Conservation (phyloP, 2,329 filamentous ascomycete genomes). For the Fusarium sambucinum region DNA sequence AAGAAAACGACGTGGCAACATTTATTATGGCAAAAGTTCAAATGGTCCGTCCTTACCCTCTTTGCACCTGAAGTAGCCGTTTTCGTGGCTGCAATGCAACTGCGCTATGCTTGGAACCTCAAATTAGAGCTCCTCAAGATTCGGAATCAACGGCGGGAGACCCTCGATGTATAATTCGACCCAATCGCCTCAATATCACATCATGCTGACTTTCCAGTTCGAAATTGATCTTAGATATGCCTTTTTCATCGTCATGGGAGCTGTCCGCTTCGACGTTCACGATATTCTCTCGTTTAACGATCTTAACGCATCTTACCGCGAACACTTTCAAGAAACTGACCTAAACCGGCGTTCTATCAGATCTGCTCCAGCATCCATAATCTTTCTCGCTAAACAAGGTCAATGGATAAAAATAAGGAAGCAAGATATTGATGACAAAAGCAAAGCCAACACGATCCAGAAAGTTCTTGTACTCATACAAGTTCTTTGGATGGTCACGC, state of each 20-base stretch:
- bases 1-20: background rate
- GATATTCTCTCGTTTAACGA: background rate
- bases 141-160: no score
- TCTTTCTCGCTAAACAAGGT: background rate
- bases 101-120: accelerated
- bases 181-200: accelerated
- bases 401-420: background rate
- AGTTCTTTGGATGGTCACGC: background rate
- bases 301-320: accelerated
- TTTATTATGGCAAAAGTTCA: background rate
- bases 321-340: background rate
- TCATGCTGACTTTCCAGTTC: background rate
- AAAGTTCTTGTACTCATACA: background rate
- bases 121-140: background rate
- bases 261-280: background rate
- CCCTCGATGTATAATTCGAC: accelerated
- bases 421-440: slow-evolving; percentile 3
- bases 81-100: background rate
- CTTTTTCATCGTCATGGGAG: slow-evolving; percentile 10
- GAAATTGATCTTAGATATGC: slow-evolving; percentile 1
- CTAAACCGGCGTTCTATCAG: background rate
- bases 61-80: background rate
- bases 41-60: background rate
- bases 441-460: background rate
- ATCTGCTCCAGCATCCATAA: background rate